Evolutionary conservation across 2,329 filamentous ascomycete species (phyloP).

Genomic region (Phyllosticta citrichinensis): DNA sequence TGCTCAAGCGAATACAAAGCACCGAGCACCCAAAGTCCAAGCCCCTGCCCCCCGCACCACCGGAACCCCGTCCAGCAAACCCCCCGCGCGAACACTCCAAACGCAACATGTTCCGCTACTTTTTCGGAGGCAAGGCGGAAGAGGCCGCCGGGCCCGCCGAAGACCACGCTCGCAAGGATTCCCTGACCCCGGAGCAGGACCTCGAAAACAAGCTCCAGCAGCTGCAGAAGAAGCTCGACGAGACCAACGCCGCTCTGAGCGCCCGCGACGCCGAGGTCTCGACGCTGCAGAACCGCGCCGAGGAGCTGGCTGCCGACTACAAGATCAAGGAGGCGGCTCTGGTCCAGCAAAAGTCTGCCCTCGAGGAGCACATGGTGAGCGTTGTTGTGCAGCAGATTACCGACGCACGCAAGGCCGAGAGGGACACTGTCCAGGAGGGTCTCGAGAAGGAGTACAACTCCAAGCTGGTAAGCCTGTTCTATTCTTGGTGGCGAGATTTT

Average conservation of each 20-base stretch:
- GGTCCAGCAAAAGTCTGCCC: conserved; percentile 25
- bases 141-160: conserved; percentile 4
- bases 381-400: conserved; percentile 32
- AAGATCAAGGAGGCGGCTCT: conserved; percentile 14
- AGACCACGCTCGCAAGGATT: conserved; percentile 1
- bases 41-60: conserved; percentile 19
- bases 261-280: conserved; percentile 19
- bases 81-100: conserved; percentile 13
- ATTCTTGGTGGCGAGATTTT: not conserved
- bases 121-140: conserved; percentile 21
- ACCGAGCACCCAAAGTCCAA: not conserved
- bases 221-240: conserved; percentile 19
- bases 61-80: conserved; percentile 21
- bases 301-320: conserved; percentile 12
- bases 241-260: conserved; percentile 22
- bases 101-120: conserved; percentile 31
- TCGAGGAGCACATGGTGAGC: conserved; percentile 33
- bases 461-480: conserved; percentile 18
- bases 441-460: conserved; percentile 23
- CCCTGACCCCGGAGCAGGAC: conserved; percentile 6
- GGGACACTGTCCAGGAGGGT: conserved; percentile 25
- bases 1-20: not conserved
- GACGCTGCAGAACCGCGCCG: conserved; percentile 20
- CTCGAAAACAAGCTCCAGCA: conserved; percentile 8
- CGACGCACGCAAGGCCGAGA: conserved; percentile 28